phyloP scores from a whole-genome alignment of 805 yeast species.

The Saccharomycopsis fermentans region DNA sequence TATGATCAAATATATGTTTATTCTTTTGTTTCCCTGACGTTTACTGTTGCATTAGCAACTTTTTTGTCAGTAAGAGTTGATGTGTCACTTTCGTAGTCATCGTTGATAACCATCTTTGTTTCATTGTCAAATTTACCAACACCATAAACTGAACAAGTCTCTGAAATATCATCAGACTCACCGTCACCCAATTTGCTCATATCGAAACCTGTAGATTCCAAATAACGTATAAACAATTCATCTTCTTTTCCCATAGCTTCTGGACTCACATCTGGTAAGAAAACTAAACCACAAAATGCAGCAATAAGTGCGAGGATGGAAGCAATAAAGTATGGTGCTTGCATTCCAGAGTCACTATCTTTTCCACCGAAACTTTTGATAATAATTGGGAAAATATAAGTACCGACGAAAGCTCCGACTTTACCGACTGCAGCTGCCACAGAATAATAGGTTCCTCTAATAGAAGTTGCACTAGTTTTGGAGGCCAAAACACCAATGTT shows the following conservation, averaged over 20 bases:
- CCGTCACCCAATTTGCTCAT: conserved; percentile 40
- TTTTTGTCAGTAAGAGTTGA: background rate
- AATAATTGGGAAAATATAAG: conserved; percentile 79
- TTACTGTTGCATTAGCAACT: background rate
- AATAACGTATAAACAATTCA: conserved; percentile 54
- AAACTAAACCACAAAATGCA: conserved; percentile 57
- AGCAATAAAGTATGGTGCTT: conserved; percentile 75
- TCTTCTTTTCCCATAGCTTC: conserved; percentile 76
- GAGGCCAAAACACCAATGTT: conserved; percentile 82
- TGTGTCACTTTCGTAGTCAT: background rate
- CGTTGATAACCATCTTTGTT: background rate
- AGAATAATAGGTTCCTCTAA: conserved; percentile 87
- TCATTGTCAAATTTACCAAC: background rate
- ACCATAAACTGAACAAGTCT: background rate
- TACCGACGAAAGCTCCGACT: conserved; percentile 86
- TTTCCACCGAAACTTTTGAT: conserved; percentile 50
- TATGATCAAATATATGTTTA: background rate
- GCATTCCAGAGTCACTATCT: conserved; percentile 42
- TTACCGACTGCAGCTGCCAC: conserved; percentile 88
- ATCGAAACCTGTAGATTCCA: conserved; percentile 63
- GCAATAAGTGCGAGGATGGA: conserved; percentile 67
- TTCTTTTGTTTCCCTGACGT: background rate
- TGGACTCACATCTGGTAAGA: conserved; percentile 75
- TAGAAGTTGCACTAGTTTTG: conserved; percentile 75
- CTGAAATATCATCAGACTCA: conserved; percentile 1